These are phyloP conservation scores for Suillus alpinus DNA, from an alignment of 768 basidiomycete genomes.

Conservation along the genomic window DNA sequence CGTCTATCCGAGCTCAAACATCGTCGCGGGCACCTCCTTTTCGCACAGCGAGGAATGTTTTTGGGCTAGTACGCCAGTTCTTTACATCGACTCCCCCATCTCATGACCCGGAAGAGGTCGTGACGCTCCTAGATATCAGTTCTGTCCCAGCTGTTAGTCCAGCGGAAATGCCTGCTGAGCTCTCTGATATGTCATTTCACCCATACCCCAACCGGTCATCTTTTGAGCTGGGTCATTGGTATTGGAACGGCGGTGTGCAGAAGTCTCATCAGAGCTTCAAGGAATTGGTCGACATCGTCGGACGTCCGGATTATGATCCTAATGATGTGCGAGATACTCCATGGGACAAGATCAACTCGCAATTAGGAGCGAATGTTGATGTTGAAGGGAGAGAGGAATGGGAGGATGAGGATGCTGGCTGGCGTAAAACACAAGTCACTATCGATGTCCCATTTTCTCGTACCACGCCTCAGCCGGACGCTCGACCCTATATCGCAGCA, in stretches of 20 bases:
- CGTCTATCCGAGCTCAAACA: not conserved
- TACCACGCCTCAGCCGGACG: too few species aligned
- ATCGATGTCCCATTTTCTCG: too few species aligned
- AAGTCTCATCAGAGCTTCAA: conserved; percentile 17
- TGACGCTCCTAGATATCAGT: conserved; percentile 1
- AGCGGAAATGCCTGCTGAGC: not conserved
- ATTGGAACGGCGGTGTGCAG: conserved; percentile 16
- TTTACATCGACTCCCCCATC: not conserved
- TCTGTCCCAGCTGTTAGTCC: conserved; percentile 4
- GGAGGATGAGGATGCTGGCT: too few species aligned
- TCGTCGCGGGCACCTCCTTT: not conserved
- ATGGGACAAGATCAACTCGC: not conserved
- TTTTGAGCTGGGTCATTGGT: conserved; percentile 14
- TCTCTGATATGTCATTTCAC: not conserved
- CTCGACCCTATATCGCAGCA: too few species aligned
- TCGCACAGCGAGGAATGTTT: not conserved
- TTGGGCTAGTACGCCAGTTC: conserved; percentile 1
- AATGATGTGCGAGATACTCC: conserved; percentile 1
- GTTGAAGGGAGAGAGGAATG: not conserved
- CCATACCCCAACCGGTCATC: conserved; percentile 16
- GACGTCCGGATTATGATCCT: conserved; percentile 1
- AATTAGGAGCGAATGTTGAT: not conserved
- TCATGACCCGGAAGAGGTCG: conserved; percentile 1
- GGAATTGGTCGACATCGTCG: conserved; percentile 9
- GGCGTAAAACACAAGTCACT: too few species aligned